A percentile compares a stretch with the other conserved stretches of the same genome.
These are phyloP conservation scores for Coriaria nepalensis DNA, from an alignment of 306 rosid genomes.

Conservation along the genomic window DNA sequence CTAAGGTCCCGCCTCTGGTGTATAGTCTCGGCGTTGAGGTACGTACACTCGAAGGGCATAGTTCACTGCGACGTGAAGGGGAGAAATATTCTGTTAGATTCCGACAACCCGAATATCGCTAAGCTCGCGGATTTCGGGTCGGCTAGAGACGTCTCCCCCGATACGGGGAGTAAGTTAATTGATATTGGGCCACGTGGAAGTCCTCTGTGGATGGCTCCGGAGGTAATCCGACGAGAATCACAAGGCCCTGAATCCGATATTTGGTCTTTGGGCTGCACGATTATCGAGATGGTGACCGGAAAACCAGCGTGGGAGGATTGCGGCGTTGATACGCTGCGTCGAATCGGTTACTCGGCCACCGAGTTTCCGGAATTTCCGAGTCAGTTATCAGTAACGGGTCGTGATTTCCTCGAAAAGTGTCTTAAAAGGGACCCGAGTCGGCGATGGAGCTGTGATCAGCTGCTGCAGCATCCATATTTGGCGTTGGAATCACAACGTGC, in stretches of 20 bases:
- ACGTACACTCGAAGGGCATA: constrained; percentile 44
- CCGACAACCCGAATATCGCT: constrained; percentile 7
- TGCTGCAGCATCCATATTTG: constrained; percentile 71
- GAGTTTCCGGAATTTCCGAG: constrained; percentile 42
- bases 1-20: constrained; percentile 48
- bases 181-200: constrained; percentile 49
- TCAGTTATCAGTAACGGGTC: constrained; percentile 42
- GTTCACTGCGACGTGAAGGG: constrained; percentile 89
- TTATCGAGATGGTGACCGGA: constrained; percentile 73
- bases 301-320: constrained; percentile 62
- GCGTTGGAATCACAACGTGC: constrained; percentile 10
- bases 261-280: constrained; percentile 89
- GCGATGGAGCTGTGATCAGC: constrained; percentile 82
- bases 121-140: constrained; percentile 82
- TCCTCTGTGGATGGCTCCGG: constrained; percentile 99
- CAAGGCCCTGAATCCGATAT: constrained; percentile 82
- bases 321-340: constrained; percentile 43
- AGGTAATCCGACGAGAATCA: constrained; percentile 54
- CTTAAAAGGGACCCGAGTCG: constrained; percentile 28
- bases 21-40: constrained; percentile 43
- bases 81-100: constrained; percentile 42
- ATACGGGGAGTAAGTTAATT: not conserved
- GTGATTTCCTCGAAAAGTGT: constrained; percentile 57
- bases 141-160: constrained; percentile 15
- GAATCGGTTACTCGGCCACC: constrained; percentile 40